Conservation (phyloP, 805 yeast species). For the Yueomyces sinensis region DNA sequence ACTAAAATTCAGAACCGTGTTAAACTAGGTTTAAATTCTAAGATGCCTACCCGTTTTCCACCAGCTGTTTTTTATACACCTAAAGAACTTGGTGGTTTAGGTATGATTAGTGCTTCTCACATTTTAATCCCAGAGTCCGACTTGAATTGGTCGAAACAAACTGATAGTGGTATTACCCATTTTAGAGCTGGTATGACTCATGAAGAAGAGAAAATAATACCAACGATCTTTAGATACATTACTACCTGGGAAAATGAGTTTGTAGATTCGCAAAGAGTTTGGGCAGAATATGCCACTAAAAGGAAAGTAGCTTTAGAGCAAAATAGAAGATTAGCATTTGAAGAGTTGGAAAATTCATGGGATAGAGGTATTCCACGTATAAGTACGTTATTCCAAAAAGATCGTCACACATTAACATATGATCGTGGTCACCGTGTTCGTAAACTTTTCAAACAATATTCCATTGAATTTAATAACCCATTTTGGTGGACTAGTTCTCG, state of each 20-base stretch:
- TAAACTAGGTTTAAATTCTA: constrained; percentile 87
- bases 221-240: constrained; percentile 85
- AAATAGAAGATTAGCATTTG: constrained; percentile 76
- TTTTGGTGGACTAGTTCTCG: constrained; percentile 94
- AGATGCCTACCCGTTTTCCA: constrained; percentile 97
- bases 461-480: constrained; percentile 63
- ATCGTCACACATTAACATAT: constrained; percentile 84
- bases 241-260: constrained; percentile 97
- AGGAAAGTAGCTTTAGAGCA: constrained; percentile 78
- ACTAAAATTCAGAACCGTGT: constrained; percentile 89
- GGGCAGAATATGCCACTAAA: constrained; percentile 94
- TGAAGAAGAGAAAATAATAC: constrained; percentile 68
- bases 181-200: constrained; percentile 89
- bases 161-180: constrained; percentile 89
- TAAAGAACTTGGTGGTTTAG: constrained; percentile 92
- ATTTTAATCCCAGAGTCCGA: constrained; percentile 90
- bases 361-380: constrained; percentile 95
- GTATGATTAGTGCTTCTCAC: constrained; percentile 96
- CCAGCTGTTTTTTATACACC: constrained; percentile 98
- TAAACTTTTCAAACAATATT: constrained; percentile 61
- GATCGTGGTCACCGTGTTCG: constrained; percentile 89
- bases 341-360: constrained; percentile 91
- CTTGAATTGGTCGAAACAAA: constrained; percentile 79
- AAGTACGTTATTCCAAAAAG: constrained; percentile 88
- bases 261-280: constrained; percentile 84